phyloP scores from a whole-genome alignment of 1,139 yeast genomes.

The Spathaspora sp. region DNA sequence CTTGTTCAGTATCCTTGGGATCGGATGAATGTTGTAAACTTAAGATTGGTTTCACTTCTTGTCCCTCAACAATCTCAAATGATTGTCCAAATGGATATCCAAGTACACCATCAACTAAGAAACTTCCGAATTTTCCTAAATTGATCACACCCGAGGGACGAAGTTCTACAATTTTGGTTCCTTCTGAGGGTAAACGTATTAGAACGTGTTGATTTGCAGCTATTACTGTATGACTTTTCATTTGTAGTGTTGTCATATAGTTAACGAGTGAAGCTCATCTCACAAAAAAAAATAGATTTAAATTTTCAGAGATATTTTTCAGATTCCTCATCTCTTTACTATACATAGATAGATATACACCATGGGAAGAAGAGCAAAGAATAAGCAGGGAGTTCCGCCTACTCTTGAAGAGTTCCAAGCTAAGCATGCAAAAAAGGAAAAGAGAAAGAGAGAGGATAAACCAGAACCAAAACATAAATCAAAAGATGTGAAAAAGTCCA shows the following conservation, averaged over 20 bases:
- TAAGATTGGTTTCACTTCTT: slow-evolving; percentile 50
- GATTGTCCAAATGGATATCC: slow-evolving; percentile 88
- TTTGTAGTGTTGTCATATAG: background rate
- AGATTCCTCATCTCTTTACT: background rate
- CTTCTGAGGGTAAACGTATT: slow-evolving; percentile 78
- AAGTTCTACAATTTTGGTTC: slow-evolving; percentile 67
- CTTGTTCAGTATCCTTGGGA: slow-evolving; percentile 22
- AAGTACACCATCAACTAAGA: slow-evolving; percentile 68
- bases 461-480: slow-evolving; percentile 21
- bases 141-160: slow-evolving; percentile 58
- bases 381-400: slow-evolving; percentile 91
- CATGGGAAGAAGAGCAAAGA: slow-evolving; percentile 92
- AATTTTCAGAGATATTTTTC: slow-evolving; percentile 1
- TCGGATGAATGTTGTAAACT: slow-evolving; percentile 23
- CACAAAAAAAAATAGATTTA: background rate
- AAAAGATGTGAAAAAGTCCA: slow-evolving; percentile 25
- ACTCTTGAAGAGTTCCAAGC: slow-evolving; percentile 77
- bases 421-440: slow-evolving; percentile 50
- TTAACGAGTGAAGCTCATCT: background rate
- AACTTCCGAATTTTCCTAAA: slow-evolving; percentile 90
- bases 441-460: slow-evolving; percentile 30
- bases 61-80: slow-evolving; percentile 73
- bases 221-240: slow-evolving; percentile 23
- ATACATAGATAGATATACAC: slow-evolving; percentile 7
- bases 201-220: slow-evolving; percentile 58